These are phyloP conservation scores for Coemansia sp. DNA, from an alignment of 192 early-diverging fungal genomes.

Conservation along the genomic window DNA sequence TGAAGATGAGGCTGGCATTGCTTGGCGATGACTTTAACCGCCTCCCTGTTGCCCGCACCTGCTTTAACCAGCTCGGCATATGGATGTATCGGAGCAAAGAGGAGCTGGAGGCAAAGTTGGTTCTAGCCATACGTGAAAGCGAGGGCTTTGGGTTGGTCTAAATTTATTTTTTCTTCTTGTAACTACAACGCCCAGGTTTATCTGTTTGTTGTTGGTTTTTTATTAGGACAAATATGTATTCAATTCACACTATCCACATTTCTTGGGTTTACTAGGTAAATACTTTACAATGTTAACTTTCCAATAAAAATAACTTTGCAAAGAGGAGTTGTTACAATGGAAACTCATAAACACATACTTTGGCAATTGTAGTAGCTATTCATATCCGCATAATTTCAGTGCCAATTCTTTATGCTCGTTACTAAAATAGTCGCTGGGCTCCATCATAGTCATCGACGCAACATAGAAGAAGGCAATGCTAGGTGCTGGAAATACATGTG, in stretches of 20 bases:
- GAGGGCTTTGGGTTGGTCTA: slow-evolving; percentile 78
- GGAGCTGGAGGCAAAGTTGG: slow-evolving; percentile 69
- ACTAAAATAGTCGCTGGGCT: neutral
- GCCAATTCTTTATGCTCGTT: neutral
- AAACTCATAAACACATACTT: neutral
- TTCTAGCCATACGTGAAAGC: slow-evolving; percentile 76
- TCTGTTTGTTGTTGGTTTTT: neutral
- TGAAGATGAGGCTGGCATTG: slow-evolving; percentile 73
- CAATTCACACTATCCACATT: neutral
- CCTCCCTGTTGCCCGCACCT: slow-evolving; percentile 91
- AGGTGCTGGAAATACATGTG: neutral
- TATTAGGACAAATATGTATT: neutral
- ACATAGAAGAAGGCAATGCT: neutral
- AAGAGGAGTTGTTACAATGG: no score
- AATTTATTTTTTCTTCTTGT: slow-evolving; percentile 4
- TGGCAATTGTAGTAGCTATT: no score
- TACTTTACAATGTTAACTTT: no score
- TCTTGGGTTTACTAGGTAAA: no score
- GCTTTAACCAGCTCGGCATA: slow-evolving; percentile 89
- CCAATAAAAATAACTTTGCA: no score
- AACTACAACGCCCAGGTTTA: neutral
- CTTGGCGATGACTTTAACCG: slow-evolving; percentile 65
- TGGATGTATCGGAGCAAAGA: slow-evolving; percentile 72
- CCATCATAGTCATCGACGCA: neutral
- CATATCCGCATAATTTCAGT: neutral